Evolutionary conservation across 441 rosid genomes (phyloP), one percentile per base, ranked within the genome.

Genomic region (Biscutella laevigata): DNA sequence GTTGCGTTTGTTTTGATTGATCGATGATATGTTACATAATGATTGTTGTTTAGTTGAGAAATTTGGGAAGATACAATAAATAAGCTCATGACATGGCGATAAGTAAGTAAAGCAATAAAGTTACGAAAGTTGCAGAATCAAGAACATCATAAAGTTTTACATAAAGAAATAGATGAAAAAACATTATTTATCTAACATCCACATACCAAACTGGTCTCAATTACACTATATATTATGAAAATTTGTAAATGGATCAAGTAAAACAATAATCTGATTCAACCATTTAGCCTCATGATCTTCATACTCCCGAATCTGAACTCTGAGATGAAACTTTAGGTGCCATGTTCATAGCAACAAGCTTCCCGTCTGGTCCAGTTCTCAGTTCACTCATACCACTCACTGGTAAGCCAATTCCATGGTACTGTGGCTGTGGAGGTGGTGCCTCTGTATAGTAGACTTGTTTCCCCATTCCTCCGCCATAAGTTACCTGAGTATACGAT

Each of bases 361-460:
- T 84, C n/a, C 76, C 80, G 4, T 82, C 88, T 6, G 62, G 80
- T 26, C 62, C 71, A 3, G 66, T 69, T 62, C 84, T 77, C 79
- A 78, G 19, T 32, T 82, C 94, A 6, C 6, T 48, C 53, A 57
- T 27, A 15, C 75, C 81, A 19, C 59, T 70, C 37, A 62, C 78
- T 1, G 81, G 69, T 42, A 71, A 66, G 8, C 81, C 81, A 43
- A 62, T 68, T 5, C 80, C 94, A 43, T 72, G 85, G 25, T 77
- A 77, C 53, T 69, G 80, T 20, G 53, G 66, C 3, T 71, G 66
- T 19, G 70, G 75, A 5, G 81, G 73, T 8, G 61, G 61, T 3
- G 82, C 68, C 11, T 57, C 71, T 0, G 87, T 72, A 45, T 88
- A 88, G 57, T 78, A 81, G 3, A 88, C 80, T 58, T 79, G 94